Conservation (phyloP, 2,329 filamentous ascomycete species). For the Neofusicoccum sp. region DNA sequence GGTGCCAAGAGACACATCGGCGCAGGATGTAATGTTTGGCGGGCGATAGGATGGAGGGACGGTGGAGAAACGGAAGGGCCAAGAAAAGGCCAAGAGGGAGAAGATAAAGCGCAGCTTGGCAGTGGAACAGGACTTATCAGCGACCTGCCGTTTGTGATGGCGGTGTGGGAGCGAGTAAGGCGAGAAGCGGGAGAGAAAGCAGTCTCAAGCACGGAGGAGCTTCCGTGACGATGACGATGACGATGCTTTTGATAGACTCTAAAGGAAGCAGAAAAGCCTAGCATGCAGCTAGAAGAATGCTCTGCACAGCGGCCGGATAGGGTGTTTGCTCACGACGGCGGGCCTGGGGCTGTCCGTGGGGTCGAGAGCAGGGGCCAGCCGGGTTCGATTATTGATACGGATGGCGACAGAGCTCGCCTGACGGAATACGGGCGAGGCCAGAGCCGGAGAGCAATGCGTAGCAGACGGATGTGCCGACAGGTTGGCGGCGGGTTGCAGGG, state of each 20-base stretch:
- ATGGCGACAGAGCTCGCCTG: not conserved
- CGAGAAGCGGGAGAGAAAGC: not conserved
- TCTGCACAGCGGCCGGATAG: too few species aligned
- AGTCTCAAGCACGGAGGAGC: not conserved
- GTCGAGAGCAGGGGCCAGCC: not conserved
- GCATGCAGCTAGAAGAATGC: too few species aligned
- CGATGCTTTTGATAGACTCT: not conserved
- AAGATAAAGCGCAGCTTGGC: constrained; percentile 4
- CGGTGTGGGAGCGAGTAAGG: not conserved
- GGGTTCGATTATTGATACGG: not conserved
- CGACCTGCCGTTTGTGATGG: constrained; percentile 3
- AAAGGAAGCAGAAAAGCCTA: too few species aligned
- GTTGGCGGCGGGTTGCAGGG: not conserved
- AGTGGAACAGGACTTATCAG: not conserved
- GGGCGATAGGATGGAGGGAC: not conserved
- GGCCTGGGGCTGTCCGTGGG: too few species aligned
- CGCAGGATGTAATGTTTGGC: too few species aligned
- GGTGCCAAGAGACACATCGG: too few species aligned
- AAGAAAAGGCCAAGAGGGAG: constrained; percentile 4
- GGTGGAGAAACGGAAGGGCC: not conserved
- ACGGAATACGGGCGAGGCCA: not conserved
- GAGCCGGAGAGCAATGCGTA: constrained; percentile 6
- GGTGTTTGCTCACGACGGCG: too few species aligned
- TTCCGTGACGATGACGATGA: not conserved
- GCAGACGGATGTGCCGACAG: not conserved